phyloP scores from a whole-genome alignment of 2,329 filamentous ascomycete genomes.

The Talaromyces islandicus region DNA sequence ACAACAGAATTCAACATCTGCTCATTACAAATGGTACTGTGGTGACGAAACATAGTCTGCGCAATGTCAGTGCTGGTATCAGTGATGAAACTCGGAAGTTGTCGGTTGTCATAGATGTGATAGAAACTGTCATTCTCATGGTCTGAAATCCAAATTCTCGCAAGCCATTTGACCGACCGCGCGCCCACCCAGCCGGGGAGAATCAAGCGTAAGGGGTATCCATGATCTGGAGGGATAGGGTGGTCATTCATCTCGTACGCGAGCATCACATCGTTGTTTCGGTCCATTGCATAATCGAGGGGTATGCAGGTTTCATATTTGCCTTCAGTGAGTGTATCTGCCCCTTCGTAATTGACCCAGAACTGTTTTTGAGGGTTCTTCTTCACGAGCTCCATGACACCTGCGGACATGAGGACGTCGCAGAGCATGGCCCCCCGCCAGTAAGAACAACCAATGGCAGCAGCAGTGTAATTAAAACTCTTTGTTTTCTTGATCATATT shows the following conservation, averaged over 20 bases:
- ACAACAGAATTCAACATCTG: constrained; percentile 47
- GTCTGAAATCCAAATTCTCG: constrained; percentile 35
- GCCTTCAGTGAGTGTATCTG: constrained; percentile 42
- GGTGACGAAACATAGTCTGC: constrained; percentile 42
- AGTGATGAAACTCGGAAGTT: constrained; percentile 43
- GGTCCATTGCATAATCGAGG: constrained; percentile 45
- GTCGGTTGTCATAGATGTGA: constrained; percentile 47
- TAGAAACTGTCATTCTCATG: constrained; percentile 38
- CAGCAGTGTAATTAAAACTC: constrained; percentile 45
- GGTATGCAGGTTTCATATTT: constrained; percentile 46
- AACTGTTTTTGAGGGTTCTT: constrained; percentile 17
- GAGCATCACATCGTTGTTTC: constrained; percentile 44
- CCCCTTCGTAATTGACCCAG: constrained; percentile 48
- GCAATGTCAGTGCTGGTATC: constrained; percentile 46
- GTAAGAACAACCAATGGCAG: constrained; percentile 44
- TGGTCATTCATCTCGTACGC: constrained; percentile 38
- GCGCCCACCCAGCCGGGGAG: constrained; percentile 40
- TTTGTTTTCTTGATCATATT: constrained; percentile 46
- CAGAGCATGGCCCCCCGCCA: constrained; percentile 45
- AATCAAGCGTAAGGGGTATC: constrained; percentile 37
- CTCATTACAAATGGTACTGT: constrained; percentile 44
- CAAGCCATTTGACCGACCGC: constrained; percentile 39
- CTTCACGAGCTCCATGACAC: constrained; percentile 21
- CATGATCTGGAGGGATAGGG: constrained; percentile 37
- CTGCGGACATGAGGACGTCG: constrained; percentile 41